phyloP scores from a whole-genome alignment of 179 eudicot species.

The Actinidia chinensis region DNA sequence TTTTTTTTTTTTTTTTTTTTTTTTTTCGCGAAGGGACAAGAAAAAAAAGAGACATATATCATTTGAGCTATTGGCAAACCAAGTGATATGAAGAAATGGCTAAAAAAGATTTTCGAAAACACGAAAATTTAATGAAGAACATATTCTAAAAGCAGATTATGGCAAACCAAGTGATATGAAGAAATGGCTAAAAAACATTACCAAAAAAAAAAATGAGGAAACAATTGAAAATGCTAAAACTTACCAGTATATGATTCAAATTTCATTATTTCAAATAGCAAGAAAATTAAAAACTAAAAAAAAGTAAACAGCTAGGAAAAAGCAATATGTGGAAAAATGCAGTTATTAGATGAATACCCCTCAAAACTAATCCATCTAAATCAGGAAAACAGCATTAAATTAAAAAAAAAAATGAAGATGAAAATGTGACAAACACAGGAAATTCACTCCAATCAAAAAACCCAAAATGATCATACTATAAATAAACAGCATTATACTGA shows the following conservation, averaged over 20 bases:
- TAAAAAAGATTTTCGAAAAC: no score
- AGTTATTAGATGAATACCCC: neutral
- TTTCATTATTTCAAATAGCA: slow-evolving; percentile 4
- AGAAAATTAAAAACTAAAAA: neutral
- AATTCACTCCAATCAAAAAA: neutral
- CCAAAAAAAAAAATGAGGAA: neutral
- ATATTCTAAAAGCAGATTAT: neutral
- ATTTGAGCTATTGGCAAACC: no score
- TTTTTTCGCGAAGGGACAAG: no score
- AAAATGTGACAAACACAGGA: neutral
- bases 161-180: neutral
- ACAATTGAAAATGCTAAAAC: neutral
- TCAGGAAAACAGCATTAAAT: neutral
- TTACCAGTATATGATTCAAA: neutral
- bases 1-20: no score
- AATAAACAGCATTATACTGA: no score
- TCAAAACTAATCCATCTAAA: neutral
- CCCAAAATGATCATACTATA: neutral
- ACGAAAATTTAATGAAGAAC: neutral
- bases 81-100: no score
- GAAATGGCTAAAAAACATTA: neutral
- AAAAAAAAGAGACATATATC: no score
- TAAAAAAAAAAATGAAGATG: neutral
- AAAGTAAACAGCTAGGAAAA: neutral
- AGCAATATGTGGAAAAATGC: neutral